Base-by-base conservation (phyloP, 306 rosid genomes). In the Dalbergia cochinchinensis region DNA sequence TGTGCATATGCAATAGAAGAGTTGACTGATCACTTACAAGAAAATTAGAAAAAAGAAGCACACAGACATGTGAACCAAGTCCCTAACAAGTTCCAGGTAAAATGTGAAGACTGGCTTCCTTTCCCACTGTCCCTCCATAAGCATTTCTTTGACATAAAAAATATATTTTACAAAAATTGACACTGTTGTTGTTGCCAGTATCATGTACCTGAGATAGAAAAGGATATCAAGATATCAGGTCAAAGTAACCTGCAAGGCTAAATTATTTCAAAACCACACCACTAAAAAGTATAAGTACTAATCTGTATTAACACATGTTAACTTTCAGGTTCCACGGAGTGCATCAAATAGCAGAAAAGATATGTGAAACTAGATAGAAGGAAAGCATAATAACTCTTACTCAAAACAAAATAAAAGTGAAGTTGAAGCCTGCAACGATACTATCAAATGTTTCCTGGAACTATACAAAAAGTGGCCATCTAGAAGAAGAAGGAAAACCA, bases 61-160 rank as follows among this genome's bases (percentile, higher is more conserved):
- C 99, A 93, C 87, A 35, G 97, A 93, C 83, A 95, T 82, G 87
- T 93, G 99, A 77, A 95, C 97, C 85, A 95, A 87, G 94, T 95
- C 99, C 77, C 96, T 92, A 15, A 93, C 70, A 71, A 95, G 98
- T 80, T 95, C 99, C 89, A 95, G 84, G 82, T 95, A 95, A 83
- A 95, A 95, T 10, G 99, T 95, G 87, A 90, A 95, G 85, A 95
- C 93, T 31, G 95, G 98, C 83, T 93, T 95, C 83, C 34, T 93
- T 88, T 95, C 99, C 99, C 99, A 95, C 55, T 95, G 99, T 78
- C 98, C 99, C 78, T 95, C 99, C 99, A 93, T 95, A 76, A 95
- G 94, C 88, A 90, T 87, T 85, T 95, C 99, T 59, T 83, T 88
- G 39, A 95, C 97, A 75, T 93, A 95, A 91, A 95, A 95, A 79